A percentile compares a stretch with the other conserved stretches of the same genome.
These are phyloP conservation scores for Penicillium bovifimosum DNA, from an alignment of 495 filamentous ascomycete species.

Conservation along the genomic window DNA sequence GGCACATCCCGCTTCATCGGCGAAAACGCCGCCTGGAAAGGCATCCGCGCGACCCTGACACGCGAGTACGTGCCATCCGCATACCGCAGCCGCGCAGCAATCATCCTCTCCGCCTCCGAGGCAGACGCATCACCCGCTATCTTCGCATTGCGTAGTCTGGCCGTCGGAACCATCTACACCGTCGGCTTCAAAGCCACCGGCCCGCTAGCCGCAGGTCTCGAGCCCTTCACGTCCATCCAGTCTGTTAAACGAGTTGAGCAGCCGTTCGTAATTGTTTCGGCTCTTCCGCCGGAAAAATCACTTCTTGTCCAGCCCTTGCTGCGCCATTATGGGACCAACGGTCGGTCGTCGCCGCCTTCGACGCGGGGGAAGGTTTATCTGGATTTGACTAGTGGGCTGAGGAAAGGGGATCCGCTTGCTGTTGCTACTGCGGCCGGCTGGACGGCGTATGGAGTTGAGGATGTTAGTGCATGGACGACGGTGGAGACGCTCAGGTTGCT, in stretches of 20 bases:
- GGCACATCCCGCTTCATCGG: conserved; percentile 51
- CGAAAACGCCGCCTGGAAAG: conserved; percentile 79
- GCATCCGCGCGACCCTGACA: conserved; percentile 71
- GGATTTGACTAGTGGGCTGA: conserved; percentile 65
- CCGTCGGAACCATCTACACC: conserved; percentile 72
- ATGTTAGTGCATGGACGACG: conserved; percentile 75
- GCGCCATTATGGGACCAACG: conserved; percentile 51
- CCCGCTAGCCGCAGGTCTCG: conserved; percentile 56
- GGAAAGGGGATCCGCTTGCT: conserved; percentile 61
- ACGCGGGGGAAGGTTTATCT: conserved; percentile 70
- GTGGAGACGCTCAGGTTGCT: conserved; percentile 72
- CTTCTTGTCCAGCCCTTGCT: conserved; percentile 74
- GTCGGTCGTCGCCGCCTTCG: conserved; percentile 39
- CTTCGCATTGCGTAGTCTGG: conserved; percentile 70
- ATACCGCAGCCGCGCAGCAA: conserved; percentile 66
- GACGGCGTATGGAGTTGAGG: conserved; percentile 71
- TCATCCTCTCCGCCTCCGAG: conserved; percentile 61
- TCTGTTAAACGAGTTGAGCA: conserved; percentile 67
- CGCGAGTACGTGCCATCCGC: conserved; percentile 77
- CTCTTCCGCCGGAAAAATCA: conserved; percentile 70
- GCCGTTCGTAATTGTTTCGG: conserved; percentile 76
- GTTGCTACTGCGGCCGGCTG: conserved; percentile 67
- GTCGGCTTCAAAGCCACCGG: conserved; percentile 72
- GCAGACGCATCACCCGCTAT: conserved; percentile 70
- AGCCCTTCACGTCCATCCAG: conserved; percentile 75